A percentile compares a stretch with the other conserved stretches of the same genome.
These are phyloP conservation scores for Falciphora oryzae DNA, from an alignment of 2,329 filamentous ascomycete species.

Conservation along the genomic window DNA sequence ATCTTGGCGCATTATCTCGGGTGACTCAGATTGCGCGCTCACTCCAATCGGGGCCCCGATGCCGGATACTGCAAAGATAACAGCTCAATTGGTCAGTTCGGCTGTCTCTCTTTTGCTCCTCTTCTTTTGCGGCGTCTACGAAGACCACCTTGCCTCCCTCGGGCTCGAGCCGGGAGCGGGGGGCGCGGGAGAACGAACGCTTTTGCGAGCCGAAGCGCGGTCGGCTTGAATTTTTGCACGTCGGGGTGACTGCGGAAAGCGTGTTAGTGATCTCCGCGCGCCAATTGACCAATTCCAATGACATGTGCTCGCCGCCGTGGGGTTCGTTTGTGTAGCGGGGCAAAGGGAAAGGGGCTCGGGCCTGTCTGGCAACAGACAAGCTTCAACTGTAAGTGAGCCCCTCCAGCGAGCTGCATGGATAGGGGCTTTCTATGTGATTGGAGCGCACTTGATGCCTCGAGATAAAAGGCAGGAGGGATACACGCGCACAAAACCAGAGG, in stretches of 20 bases:
- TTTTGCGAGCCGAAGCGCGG: constrained; percentile 87
- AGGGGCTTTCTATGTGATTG: background rate
- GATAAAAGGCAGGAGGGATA: background rate
- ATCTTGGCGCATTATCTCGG: constrained; percentile 14
- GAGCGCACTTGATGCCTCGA: background rate
- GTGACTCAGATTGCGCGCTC: constrained; percentile 38
- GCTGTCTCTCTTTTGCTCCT: constrained; percentile 13
- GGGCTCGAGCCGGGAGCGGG: constrained; percentile 18
- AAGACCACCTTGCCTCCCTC: background rate
- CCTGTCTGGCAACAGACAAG: background rate
- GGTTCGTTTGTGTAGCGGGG: constrained; percentile 15
- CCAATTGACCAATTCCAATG: constrained; percentile 8
- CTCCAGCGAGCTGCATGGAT: constrained; percentile 15
- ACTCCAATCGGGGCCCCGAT: constrained; percentile 99
- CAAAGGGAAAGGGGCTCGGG: constrained; percentile 7
- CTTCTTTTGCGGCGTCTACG: background rate
- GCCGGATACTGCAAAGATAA: constrained; percentile 63
- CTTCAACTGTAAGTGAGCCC: constrained; percentile 21
- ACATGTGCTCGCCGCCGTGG: constrained; percentile 11
- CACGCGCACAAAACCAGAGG: background rate
- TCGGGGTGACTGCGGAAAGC: constrained; percentile 68
- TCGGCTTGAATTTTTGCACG: constrained; percentile 94
- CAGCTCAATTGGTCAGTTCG: constrained; percentile 33
- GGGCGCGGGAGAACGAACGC: constrained; percentile 55
- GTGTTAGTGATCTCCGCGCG: constrained; percentile 18